These are phyloP conservation scores for Epichloe bromicola DNA, from an alignment of 2,329 filamentous ascomycete species.

Conservation along the genomic window DNA sequence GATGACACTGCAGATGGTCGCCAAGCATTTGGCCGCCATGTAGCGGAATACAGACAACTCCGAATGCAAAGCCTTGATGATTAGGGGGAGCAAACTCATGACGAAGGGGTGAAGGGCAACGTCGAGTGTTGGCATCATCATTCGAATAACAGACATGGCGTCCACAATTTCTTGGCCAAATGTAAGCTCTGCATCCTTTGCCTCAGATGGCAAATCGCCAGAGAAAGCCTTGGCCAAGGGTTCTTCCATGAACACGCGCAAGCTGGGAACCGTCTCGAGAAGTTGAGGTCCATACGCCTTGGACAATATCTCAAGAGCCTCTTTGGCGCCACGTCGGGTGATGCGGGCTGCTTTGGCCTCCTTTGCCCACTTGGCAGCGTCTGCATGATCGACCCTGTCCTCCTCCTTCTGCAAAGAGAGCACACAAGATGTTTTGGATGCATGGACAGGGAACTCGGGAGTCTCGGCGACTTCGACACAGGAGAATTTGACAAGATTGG, in stretches of 20 bases:
- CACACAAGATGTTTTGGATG: slow-evolving; percentile 63
- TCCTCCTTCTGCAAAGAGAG: slow-evolving; percentile 95
- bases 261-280: slow-evolving; percentile 71
- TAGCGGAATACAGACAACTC: slow-evolving; percentile 87
- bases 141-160: slow-evolving; percentile 82
- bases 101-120: slow-evolving; percentile 64
- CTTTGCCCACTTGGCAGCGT: slow-evolving; percentile 77
- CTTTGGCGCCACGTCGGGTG: slow-evolving; percentile 84
- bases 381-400: slow-evolving; percentile 82
- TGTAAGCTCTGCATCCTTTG: slow-evolving; percentile 57
- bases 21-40: slow-evolving; percentile 92
- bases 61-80: slow-evolving; percentile 79
- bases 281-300: slow-evolving; percentile 64
- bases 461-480: slow-evolving; percentile 97
- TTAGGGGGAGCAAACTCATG: slow-evolving; percentile 67
- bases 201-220: slow-evolving; percentile 56
- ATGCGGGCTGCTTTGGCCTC: slow-evolving; percentile 84
- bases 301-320: slow-evolving; percentile 80
- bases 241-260: slow-evolving; percentile 68
- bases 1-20: slow-evolving; percentile 93
- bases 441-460: slow-evolving; percentile 82
- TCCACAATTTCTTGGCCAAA: slow-evolving; percentile 91
- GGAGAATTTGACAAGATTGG: slow-evolving; percentile 92
- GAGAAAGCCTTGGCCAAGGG: slow-evolving; percentile 66
- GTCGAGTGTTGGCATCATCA: slow-evolving; percentile 83